Evolutionary conservation across 768 basidiomycete genomes (phyloP).

Genomic region (Tulasnella sp.): DNA sequence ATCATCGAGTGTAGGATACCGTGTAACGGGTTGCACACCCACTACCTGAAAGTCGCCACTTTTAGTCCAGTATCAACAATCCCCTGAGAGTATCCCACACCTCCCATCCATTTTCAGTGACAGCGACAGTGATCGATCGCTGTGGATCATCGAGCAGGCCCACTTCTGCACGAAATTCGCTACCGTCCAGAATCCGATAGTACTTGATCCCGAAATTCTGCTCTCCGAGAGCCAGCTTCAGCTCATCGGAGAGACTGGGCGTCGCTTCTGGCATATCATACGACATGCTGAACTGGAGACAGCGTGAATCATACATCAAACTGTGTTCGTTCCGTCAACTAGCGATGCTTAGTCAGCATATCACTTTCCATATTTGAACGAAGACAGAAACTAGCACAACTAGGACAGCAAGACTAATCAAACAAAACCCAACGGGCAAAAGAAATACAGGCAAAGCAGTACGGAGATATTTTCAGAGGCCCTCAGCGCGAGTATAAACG

Average conservation of each 20-base stretch:
- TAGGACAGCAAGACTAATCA: no score
- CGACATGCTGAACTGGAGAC: no score
- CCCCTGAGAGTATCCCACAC: neutral
- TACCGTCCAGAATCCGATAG: neutral
- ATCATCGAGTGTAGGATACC: constrained; percentile 1
- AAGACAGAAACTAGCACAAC: no score
- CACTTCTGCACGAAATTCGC: neutral
- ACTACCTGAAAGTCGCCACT: neutral
- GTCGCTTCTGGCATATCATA: no score
- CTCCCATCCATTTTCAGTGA: neutral
- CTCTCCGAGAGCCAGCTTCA: neutral
- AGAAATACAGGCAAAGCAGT: no score
- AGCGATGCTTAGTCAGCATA: no score
- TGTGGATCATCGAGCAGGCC: neutral
- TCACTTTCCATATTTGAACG: no score
- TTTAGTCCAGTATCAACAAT: neutral
- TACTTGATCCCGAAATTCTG: constrained; percentile 3
- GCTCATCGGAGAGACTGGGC: constrained; percentile 6
- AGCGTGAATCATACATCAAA: no score
- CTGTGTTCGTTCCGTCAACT: no score
- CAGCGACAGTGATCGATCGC: neutral
- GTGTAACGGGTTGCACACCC: neutral
- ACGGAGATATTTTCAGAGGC: no score
- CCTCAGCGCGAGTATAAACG: no score
- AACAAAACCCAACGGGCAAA: no score